Evolutionary conservation across 2,329 filamentous ascomycete genomes (phyloP), one percentile per base, ranked within the genome.

Genomic region (Verticillium dahliae): DNA sequence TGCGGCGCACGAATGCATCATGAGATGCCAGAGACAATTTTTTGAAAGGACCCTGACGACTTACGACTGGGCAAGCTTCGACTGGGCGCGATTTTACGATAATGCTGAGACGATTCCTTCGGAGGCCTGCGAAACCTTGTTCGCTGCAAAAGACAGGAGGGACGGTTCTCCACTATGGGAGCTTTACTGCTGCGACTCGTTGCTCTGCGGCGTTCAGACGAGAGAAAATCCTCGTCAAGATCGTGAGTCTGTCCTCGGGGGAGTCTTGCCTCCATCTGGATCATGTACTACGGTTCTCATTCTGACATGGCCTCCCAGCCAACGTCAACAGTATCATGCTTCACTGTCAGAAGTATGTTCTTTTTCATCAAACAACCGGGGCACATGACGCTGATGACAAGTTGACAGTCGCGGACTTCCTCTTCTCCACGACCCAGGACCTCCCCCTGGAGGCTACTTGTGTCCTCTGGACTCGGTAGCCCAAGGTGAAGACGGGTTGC

Each of bases 151-250:
- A 33, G 45, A 9, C 2, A 27, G 9, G 45, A 27, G 13, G n/a
- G 18, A 50, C 18, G 67, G 72, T 52, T 58, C 68, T 7, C 62
- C 63, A n/a, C 73, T 84, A 11, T 78, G 75, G 73, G 68, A 72
- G 50, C 71, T 84, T 27, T 85, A 85, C 67, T 81, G 80, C 69
- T 84, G 82, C 69, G 80, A 84, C 67, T 74, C 76, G 57, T 75
- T 74, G 58, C 74, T 74, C 57, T 85, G 82, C 67, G 82, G 81
- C 34, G 80, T 84, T 55, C 71, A 74, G 62, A 74, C 56, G 54
- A 57, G 59, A 37, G 11, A 56, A 67, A 63, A 50, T 68, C 67
- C 6, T 62, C 67, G 14, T 6, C 75, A 79, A 69, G 80, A 82
- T 68, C 81, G 82, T 80, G 68, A 74, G 78, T 78, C 34, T 58